phyloP scores from a whole-genome alignment of 805 yeast species.

The Candida nonsorbophila region DNA sequence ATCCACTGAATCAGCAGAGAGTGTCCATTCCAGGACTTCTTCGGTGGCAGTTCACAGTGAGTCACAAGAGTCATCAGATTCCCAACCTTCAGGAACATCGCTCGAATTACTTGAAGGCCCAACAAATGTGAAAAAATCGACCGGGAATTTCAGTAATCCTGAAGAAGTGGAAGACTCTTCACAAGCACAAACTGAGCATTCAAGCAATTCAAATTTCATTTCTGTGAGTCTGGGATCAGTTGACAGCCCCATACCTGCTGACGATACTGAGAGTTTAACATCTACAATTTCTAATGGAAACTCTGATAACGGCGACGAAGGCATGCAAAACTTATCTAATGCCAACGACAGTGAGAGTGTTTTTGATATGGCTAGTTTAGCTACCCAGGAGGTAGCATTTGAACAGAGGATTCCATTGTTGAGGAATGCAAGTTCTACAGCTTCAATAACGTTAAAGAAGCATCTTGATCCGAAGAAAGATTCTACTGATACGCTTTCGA shows the following conservation, averaged over 20 bases:
- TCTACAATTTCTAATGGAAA: background rate
- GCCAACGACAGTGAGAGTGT: slow-evolving; percentile 11
- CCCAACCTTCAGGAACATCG: too few relatives aligned
- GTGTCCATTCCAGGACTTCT: too few relatives aligned
- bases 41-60: too few relatives aligned
- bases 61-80: too few relatives aligned
- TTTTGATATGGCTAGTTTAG: slow-evolving; percentile 11
- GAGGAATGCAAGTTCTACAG: slow-evolving; percentile 9
- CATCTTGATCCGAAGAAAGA: slow-evolving; percentile 4
- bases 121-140: too few relatives aligned
- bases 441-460: slow-evolving; percentile 8
- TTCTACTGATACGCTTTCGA: slow-evolving; percentile 18
- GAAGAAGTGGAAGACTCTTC: too few relatives aligned
- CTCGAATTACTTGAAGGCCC: too few relatives aligned
- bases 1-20: too few relatives aligned
- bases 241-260: background rate
- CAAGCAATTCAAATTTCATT: too few relatives aligned
- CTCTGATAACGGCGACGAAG: background rate
- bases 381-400: slow-evolving; percentile 9
- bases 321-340: slow-evolving; percentile 1
- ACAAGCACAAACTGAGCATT: too few relatives aligned
- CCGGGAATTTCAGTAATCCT: too few relatives aligned
- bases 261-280: background rate
- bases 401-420: slow-evolving; percentile 13
- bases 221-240: background rate